Evolutionary conservation across 805 yeast species (phyloP), one percentile per base, ranked within the genome.

Genomic region (Wickerhamomyces chambardii): DNA sequence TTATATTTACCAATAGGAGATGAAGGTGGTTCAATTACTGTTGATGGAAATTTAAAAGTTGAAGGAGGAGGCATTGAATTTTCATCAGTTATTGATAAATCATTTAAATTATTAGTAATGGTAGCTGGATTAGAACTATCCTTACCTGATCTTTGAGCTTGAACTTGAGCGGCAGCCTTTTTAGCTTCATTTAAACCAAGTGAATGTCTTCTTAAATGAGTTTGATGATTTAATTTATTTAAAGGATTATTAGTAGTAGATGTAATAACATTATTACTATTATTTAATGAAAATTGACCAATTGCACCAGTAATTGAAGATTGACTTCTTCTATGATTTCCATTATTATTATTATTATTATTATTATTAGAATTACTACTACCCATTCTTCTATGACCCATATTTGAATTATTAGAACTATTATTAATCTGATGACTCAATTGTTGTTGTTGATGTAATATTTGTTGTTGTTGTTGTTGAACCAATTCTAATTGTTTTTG

Each of bases 111-210:
- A 8, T 34, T 33, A 14, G 44, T 33, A 25, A 32, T 32, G 12
- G 41, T 34, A 4, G 38, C 35, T 16, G 19, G 27, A 33, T 33
- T 22, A 33, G 9, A 15, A 3, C 16, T 15, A 1, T 42, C 51
- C 33, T 39, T 47, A 6, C 54, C 53, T 3, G 50, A 58, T 56
- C 87, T 71, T 54, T 85, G 92, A 2, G 82, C 79, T 52, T 80
- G 86, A 28, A 78, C 89, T 45, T 78, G 79, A 5, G 96, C 96
- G n/a, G 98, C 98, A 6, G 97, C 97, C 46, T 80, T 80, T 49
- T 84, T 87, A 11, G 97, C 97, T 59, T 90, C 98, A 35, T 78
- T 78, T 38, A 90, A 66, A 3, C 95, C 97, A 40, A 90, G 64
- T 0, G 97, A 87, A 56, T 90, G 97, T 56, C 98, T 76, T 63